These are phyloP conservation scores for Syzygium grande DNA, from an alignment of 345 rosid genomes.

Conservation along the genomic window DNA sequence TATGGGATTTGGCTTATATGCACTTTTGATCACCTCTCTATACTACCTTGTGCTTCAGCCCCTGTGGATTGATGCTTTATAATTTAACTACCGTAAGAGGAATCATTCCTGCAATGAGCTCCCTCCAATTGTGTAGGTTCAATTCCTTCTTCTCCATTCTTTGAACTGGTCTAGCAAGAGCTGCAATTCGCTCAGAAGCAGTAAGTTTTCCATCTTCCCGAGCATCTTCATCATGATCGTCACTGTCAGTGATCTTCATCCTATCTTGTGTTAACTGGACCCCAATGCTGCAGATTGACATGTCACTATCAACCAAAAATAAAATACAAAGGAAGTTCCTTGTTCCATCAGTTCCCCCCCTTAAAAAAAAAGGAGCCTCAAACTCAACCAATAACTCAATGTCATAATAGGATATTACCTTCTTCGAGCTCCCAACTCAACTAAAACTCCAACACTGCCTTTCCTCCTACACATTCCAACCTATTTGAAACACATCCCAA, in stretches of 20 bases:
- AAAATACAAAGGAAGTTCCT: not conserved
- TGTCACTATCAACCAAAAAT: not conserved
- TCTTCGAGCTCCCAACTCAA: not conserved
- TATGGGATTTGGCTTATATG: not conserved
- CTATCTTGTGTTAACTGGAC: slow-evolving; percentile 18
- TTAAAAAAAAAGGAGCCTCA: not conserved
- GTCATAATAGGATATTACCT: not conserved
- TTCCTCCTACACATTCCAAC: not conserved
- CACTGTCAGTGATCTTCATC: slow-evolving; percentile 3
- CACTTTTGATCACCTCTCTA: not conserved
- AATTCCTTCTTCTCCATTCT: slow-evolving; percentile 57
- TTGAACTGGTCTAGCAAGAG: slow-evolving; percentile 57
- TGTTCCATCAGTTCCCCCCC: not conserved
- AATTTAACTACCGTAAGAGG: slow-evolving; percentile 2
- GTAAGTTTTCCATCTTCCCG: slow-evolving; percentile 11
- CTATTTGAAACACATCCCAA: not conserved
- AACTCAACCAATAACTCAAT: not conserved
- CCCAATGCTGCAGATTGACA: slow-evolving; percentile 48
- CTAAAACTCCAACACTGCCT: not conserved
- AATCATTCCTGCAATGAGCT: slow-evolving; percentile 16
- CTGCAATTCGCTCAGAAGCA: slow-evolving; percentile 23
- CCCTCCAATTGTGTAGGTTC: slow-evolving; percentile 50
- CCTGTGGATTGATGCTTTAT: not conserved
- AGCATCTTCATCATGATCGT: slow-evolving; percentile 26
- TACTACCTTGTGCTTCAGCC: not conserved